A percentile compares a stretch with the other conserved stretches of the same genome.
These are phyloP conservation scores for Coemansia sp. DNA, from an alignment of 192 early-diverging fungal species.

Conservation along the genomic window DNA sequence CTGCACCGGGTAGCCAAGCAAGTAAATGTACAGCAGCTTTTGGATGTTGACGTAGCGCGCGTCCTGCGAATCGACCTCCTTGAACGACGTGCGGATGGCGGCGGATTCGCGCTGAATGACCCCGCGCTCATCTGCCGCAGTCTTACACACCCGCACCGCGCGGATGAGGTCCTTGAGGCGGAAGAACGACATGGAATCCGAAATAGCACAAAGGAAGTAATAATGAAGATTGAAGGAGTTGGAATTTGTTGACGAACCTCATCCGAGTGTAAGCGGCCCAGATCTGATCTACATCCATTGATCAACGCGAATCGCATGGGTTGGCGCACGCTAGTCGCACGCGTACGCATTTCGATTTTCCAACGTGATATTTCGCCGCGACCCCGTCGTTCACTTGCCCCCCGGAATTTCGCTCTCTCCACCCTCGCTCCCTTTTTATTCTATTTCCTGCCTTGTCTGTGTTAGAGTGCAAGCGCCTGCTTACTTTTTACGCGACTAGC, in stretches of 20 bases:
- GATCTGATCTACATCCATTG: background rate
- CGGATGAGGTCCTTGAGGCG: slow-evolving; percentile 88
- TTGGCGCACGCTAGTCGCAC: background rate
- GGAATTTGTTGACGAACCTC: too few species aligned
- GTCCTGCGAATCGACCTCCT: slow-evolving; percentile 85
- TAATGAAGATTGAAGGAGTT: too few species aligned
- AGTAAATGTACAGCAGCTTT: slow-evolving; percentile 97
- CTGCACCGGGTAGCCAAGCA: slow-evolving; percentile 98
- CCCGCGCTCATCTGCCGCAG: slow-evolving; percentile 95
- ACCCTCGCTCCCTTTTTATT: background rate
- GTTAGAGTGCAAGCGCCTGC: background rate
- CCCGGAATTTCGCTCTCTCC: too few species aligned
- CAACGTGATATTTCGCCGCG: slow-evolving; percentile 13
- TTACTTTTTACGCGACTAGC: background rate
- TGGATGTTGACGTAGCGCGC: slow-evolving; percentile 90
- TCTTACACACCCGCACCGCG: slow-evolving; percentile 94
- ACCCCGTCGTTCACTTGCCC: too few species aligned
- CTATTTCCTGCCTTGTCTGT: background rate
- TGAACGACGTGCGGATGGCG: slow-evolving; percentile 93
- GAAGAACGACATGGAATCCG: slow-evolving; percentile 58
- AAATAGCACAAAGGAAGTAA: too few species aligned
- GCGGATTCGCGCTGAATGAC: slow-evolving; percentile 97
- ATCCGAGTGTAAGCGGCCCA: background rate
- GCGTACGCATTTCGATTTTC: slow-evolving; percentile 3
- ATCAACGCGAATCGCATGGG: slow-evolving; percentile 7